Evolutionary conservation across 352 stramenopile species (phyloP).

Genomic region (Globisporangium spiculum): DNA sequence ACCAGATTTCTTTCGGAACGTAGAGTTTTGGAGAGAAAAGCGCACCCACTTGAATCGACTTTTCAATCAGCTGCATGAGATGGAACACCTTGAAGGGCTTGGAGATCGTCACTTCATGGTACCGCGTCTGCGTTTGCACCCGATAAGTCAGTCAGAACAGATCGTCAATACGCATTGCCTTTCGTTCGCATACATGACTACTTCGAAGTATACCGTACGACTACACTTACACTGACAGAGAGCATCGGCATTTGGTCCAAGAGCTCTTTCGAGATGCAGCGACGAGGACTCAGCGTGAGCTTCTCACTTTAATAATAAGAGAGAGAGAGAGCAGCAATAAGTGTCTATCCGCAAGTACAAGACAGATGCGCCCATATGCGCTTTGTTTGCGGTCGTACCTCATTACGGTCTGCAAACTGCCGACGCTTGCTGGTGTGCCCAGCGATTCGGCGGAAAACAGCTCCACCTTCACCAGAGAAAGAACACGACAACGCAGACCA

Average conservation of each 20-base stretch:
- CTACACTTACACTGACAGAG: constrained; percentile 41
- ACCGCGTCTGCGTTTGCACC: constrained; percentile 33
- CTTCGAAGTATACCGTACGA: not conserved
- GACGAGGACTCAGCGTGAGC: constrained; percentile 30
- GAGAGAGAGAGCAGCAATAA: not conserved
- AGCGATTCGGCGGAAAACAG: constrained; percentile 23
- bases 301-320: constrained; percentile 21
- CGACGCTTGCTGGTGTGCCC: not conserved
- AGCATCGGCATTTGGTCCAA: constrained; percentile 69
- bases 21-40: constrained; percentile 74
- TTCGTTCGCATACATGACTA: not conserved
- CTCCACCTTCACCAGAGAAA: constrained; percentile 21
- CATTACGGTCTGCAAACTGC: constrained; percentile 1
- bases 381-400: constrained; percentile 7
- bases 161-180: not conserved
- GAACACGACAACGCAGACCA: not conserved
- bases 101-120: constrained; percentile 50
- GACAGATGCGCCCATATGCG: too few species aligned
- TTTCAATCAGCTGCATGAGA: constrained; percentile 79
- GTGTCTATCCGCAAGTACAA: too few species aligned
- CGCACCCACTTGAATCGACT: constrained; percentile 70
- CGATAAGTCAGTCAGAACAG: not conserved
- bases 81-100: constrained; percentile 72
- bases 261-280: constrained; percentile 67
- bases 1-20: constrained; percentile 79